A percentile compares a stretch with the other conserved stretches of the same genome.
Conservation (phyloP, 345 rosid species). For the Geranium brycei region DNA sequence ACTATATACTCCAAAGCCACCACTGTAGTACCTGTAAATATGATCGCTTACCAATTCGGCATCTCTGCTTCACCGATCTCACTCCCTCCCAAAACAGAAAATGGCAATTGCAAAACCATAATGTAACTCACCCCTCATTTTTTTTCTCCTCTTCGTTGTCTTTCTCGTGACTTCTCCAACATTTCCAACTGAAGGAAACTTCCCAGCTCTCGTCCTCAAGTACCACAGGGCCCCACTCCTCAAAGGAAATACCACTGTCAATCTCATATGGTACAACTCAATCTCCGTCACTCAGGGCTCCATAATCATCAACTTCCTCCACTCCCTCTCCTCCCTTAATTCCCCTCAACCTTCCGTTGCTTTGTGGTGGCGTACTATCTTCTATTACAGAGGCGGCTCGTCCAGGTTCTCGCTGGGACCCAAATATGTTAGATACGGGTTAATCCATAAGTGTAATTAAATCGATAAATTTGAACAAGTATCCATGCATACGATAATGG, state of each 20-base stretch:
- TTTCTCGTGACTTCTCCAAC: not conserved
- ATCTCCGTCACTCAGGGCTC: conserved; percentile 7
- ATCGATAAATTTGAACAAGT: too few species aligned
- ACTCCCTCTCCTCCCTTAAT: conserved; percentile 4
- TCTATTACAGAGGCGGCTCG: conserved; percentile 7
- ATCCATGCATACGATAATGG: too few species aligned
- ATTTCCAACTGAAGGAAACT: not conserved
- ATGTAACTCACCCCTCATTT: conserved; percentile 2
- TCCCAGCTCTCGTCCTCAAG: conserved; percentile 6
- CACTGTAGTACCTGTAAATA: too few species aligned
- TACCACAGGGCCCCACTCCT: conserved; percentile 10
- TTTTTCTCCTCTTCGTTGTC: not conserved
- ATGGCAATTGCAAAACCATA: not conserved
- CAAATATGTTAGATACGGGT: too few species aligned
- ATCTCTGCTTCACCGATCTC: too few species aligned
- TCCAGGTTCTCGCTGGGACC: too few species aligned
- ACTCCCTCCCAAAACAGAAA: too few species aligned
- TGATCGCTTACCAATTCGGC: too few species aligned
- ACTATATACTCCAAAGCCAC: too few species aligned
- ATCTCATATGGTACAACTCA: conserved; percentile 11
- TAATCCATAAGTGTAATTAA: too few species aligned
- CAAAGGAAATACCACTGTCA: conserved; percentile 10
- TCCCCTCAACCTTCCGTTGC: conserved; percentile 8
- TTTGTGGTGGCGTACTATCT: conserved; percentile 11
- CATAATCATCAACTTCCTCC: conserved; percentile 10